A percentile compares a stretch with the other conserved stretches of the same genome.
Conservation (phyloP, 2,329 filamentous ascomycete species). For the Aureobasidium sp. region DNA sequence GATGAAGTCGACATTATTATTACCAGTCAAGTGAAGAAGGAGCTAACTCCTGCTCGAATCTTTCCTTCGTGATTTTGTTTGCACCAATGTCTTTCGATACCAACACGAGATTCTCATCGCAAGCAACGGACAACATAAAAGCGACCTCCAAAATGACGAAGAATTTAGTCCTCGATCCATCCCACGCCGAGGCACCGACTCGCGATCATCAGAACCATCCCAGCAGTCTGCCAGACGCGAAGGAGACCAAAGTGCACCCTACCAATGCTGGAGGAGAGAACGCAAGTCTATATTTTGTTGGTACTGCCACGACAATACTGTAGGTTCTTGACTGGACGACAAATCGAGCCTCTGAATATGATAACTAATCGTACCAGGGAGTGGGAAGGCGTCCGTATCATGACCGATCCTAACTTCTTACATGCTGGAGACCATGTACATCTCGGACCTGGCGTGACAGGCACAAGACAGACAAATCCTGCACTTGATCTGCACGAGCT, state of each 20-base stretch:
- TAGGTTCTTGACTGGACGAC: not conserved
- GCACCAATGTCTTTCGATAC: not conserved
- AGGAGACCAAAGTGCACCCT: constrained; percentile 40
- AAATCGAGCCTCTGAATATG: too few species aligned
- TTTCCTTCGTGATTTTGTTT: too few species aligned
- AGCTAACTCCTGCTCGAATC: not conserved
- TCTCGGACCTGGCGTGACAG: constrained; percentile 56
- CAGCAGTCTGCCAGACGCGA: constrained; percentile 36
- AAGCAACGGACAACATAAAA: not conserved
- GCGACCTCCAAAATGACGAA: constrained; percentile 23
- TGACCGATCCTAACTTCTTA: constrained; percentile 58
- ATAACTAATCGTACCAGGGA: constrained; percentile 24
- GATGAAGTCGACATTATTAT: constrained; percentile 4
- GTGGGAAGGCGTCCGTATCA: constrained; percentile 47
- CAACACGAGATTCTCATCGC: not conserved
- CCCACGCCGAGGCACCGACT: constrained; percentile 32
- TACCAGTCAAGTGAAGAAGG: not conserved
- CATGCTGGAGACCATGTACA: constrained; percentile 61
- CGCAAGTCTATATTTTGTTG: constrained; percentile 48
- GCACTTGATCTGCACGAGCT: constrained; percentile 54
- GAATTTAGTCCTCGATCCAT: constrained; percentile 38
- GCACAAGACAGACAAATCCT: constrained; percentile 50
- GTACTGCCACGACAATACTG: constrained; percentile 51
- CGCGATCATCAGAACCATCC: constrained; percentile 29
- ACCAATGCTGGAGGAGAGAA: constrained; percentile 32